phyloP scores from a whole-genome alignment of 495 filamentous ascomycete species.

The Durotheca rogersii region DNA sequence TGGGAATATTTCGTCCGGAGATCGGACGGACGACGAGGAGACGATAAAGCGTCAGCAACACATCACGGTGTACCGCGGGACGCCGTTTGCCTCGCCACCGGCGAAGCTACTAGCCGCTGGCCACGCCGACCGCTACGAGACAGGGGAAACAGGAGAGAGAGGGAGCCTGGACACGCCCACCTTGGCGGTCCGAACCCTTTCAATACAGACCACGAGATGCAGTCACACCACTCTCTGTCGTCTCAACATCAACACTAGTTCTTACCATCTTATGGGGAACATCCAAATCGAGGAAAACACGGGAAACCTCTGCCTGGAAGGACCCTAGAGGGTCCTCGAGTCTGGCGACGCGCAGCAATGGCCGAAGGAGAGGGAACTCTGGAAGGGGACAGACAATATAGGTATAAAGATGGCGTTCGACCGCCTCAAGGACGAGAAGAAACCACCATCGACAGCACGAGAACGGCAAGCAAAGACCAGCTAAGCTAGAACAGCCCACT shows the following conservation, averaged over 20 bases:
- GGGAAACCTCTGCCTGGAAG: background rate
- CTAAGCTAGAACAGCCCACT: too few species aligned
- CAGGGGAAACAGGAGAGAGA: background rate
- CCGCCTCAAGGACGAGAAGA: conserved; percentile 3
- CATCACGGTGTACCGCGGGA: background rate
- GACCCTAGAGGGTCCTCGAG: background rate
- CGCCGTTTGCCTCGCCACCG: background rate
- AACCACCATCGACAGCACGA: conserved; percentile 12
- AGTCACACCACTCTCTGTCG: conserved; percentile 8
- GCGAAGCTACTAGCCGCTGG: background rate
- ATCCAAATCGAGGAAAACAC: background rate
- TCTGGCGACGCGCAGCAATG: background rate
- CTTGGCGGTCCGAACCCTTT: too few species aligned
- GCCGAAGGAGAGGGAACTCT: background rate
- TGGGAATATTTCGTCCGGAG: background rate
- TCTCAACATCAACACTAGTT: conserved; percentile 5
- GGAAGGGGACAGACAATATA: background rate
- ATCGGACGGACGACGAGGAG: background rate
- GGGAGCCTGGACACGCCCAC: background rate
- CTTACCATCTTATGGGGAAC: background rate
- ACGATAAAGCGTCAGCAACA: background rate
- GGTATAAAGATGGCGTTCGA: conserved; percentile 14
- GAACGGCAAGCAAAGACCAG: conserved; percentile 11
- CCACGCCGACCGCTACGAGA: background rate
- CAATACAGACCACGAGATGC: conserved; percentile 13